Percentiles rank a stretch among this genome's conserved stretches.
Evolutionary conservation across 2,329 filamentous ascomycete genomes (phyloP).

Genomic region (Tolypocladium sp.): DNA sequence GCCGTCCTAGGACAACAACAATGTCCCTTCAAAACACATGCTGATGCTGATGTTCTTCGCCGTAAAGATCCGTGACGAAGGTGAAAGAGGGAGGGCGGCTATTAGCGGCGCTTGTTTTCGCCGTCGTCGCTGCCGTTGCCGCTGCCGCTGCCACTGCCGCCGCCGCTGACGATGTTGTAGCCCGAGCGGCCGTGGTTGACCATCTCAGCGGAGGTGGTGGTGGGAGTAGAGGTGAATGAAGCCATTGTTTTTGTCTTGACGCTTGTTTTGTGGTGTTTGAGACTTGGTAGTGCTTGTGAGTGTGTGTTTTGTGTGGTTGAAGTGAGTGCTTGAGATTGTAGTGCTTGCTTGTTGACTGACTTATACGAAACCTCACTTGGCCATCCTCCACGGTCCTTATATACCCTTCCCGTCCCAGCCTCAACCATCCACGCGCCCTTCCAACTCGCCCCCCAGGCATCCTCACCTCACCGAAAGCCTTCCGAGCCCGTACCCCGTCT

Average conservation of each 20-base stretch:
- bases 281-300: neutral
- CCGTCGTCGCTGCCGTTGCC: conserved; percentile 20
- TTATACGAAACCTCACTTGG: neutral
- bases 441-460: neutral
- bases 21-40: neutral
- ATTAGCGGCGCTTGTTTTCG: conserved; percentile 1
- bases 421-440: neutral
- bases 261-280: conserved; percentile 4
- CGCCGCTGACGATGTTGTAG: conserved; percentile 29
- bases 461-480: neutral
- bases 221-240: conserved; percentile 13
- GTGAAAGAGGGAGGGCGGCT: neutral
- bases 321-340: neutral
- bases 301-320: neutral
- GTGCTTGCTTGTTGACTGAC: neutral
- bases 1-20: neutral
- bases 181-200: conserved; percentile 31
- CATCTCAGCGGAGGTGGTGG: conserved; percentile 16
- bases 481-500: neutral
- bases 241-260: conserved; percentile 4
- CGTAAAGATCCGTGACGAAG: neutral
- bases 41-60: neutral
- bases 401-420: neutral
- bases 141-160: conserved; percentile 6
- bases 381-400: neutral